These are phyloP conservation scores for Gigaspora rosea DNA, from an alignment of 192 early-diverging fungal species.

Conservation along the genomic window DNA sequence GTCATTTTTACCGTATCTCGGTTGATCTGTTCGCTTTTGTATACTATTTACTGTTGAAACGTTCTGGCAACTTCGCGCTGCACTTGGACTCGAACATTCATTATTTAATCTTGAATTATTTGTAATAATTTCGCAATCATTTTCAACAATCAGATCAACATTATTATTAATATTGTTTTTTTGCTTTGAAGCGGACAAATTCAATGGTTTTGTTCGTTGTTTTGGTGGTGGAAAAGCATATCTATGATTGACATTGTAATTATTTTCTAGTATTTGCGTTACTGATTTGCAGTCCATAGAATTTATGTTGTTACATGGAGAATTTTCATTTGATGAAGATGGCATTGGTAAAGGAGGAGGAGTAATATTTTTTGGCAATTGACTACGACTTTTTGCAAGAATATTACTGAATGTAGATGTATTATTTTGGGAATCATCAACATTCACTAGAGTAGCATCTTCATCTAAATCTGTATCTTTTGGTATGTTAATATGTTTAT, in stretches of 20 bases:
- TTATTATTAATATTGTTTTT: background rate
- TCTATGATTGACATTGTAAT: background rate
- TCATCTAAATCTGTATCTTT: background rate
- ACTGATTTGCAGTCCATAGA: background rate
- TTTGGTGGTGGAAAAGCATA: slow-evolving; percentile 10
- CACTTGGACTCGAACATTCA: too few relatives aligned
- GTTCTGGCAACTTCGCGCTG: background rate
- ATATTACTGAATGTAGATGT: background rate
- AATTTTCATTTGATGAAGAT: background rate
- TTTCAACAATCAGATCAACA: background rate
- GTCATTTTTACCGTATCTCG: too few relatives aligned
- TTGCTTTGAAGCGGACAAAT: slow-evolving; percentile 18
- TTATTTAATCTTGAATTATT: background rate
- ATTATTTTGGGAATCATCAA: background rate
- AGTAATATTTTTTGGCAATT: background rate
- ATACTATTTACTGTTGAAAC: background rate
- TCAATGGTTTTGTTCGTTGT: background rate
- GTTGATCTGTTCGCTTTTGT: background rate
- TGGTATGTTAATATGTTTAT: background rate
- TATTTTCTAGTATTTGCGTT: background rate
- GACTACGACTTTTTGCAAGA: background rate
- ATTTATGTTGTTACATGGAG: background rate
- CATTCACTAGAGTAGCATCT: background rate
- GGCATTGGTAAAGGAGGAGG: background rate
- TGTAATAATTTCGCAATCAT: background rate